Base-by-base conservation (phyloP, 108 stramenopile species). In the Skeletonema potamos region DNA sequence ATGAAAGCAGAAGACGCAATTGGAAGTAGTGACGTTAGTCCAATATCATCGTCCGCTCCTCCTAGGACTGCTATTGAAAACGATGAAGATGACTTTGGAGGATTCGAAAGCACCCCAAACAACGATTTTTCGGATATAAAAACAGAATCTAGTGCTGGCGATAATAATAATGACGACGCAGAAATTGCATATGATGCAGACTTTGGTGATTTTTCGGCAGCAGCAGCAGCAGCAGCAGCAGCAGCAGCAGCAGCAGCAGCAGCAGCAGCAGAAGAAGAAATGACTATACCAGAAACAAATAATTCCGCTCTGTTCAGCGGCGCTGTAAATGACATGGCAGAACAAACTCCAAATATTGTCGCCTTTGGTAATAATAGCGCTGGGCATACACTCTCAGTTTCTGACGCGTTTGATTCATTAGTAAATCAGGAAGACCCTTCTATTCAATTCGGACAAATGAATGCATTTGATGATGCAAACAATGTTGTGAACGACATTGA, bases 361-460 rank as follows among this genome's bases (percentile, higher is more conserved):
- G 43, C 43, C 3, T 4, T 58, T 3, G 57, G 57, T 18, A 28
- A 15, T 54, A 8, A 4, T 1, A 30, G n/a, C n/a, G 27, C 39
- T 18, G 34, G 34, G 10, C 2, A 36, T 9, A 46, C 63, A 15
- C 48, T 64, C 41, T 64, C 63, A 27, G 51, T 64, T 54, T 64
- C 63, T 1, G 63, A 64, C 17, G 63, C 63, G 27, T 58, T 58
- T 58, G 57, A 24, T 58, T 58, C 57, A 58, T 11, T 58, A 6
- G 57, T 58, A 33, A 33, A 58, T 32, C 57, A 58, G 6, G 57
- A 58, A 32, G 30, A 58, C 43, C 43, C 43, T 44, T n/a, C 43
- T 0, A 44, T 44, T 44, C 27, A 33, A 18, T 58, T 32, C 27
- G 22, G 57, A 27, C 4, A 55, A 24, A 55, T 24, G 54, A 27